A percentile compares a stretch with the other conserved stretches of the same genome.
Evolutionary conservation across 2,329 filamentous ascomycete genomes (phyloP).

Genomic region (Fusarium subglutinans): DNA sequence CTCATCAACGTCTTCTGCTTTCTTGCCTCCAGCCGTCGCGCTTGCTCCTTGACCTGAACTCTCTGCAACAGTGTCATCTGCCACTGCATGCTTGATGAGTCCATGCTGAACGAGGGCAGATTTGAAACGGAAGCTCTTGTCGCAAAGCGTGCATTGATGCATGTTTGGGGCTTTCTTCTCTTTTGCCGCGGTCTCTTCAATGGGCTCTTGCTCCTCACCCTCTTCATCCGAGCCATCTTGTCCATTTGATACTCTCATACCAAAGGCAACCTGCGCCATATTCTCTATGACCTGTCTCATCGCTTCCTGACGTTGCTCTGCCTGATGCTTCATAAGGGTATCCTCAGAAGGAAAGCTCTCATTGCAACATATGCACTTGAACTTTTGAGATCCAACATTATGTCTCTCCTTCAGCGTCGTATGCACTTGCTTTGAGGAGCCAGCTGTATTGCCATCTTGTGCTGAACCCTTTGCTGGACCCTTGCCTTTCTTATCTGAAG

Average conservation of each 20-base stretch:
- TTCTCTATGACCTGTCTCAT: background rate
- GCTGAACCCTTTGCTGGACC: background rate
- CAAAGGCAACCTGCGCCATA: background rate
- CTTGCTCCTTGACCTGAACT: background rate
- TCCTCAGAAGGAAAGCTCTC: background rate
- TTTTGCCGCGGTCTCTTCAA: background rate
- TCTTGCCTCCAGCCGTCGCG: background rate
- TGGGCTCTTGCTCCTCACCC: background rate
- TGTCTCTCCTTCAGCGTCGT: background rate
- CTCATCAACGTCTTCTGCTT: fast-evolving
- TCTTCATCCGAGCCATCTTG: background rate
- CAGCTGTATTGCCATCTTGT: background rate
- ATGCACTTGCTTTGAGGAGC: background rate
- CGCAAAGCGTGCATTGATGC: background rate
- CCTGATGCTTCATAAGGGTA: background rate
- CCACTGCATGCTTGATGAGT: background rate
- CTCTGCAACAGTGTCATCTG: background rate
- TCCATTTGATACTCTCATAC: background rate
- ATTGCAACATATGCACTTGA: background rate
- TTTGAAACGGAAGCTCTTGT: background rate
- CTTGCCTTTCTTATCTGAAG: background rate
- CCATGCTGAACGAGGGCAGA: background rate
- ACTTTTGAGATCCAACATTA: background rate
- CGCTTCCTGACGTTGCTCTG: background rate
- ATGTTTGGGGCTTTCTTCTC: background rate